Conservation (phyloP, 108 stramenopile genomes). For the Nitzschia sp. region DNA sequence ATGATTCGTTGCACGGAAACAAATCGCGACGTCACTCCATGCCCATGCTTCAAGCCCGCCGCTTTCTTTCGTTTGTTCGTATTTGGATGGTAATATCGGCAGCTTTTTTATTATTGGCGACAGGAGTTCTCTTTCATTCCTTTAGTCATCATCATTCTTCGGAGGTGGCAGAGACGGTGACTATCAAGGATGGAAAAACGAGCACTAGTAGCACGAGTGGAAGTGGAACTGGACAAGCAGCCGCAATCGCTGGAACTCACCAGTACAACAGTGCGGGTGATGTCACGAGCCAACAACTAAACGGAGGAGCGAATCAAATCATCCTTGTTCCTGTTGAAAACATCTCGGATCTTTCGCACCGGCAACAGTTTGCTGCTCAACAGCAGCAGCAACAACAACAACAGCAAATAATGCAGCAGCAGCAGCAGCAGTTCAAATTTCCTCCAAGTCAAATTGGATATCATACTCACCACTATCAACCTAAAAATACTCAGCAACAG, state of each 20-base stretch:
- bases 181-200: no score
- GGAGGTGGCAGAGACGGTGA: neutral
- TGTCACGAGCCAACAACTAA: no score
- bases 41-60: conserved; percentile 31
- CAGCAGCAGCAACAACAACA: no score
- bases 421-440: neutral
- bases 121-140: conserved; percentile 34
- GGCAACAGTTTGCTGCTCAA: neutral
- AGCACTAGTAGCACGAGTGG: neutral
- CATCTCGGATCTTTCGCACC: conserved; percentile 8
- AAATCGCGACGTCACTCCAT: conserved; percentile 18
- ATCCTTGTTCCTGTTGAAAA: conserved; percentile 34
- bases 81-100: conserved; percentile 45
- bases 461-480: conserved; percentile 6
- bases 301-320: conserved; percentile 26
- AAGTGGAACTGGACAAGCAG: no score
- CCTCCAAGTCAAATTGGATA: conserved; percentile 3
- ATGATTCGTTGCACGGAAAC: conserved; percentile 2
- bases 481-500: conserved; percentile 17
- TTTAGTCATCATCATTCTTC: conserved; percentile 18
- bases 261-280: no score
- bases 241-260: neutral
- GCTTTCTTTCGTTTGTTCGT: conserved; percentile 36
- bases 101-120: conserved; percentile 26
- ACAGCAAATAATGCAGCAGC: neutral